Evolutionary conservation across 2,329 filamentous ascomycete genomes (phyloP).

Genomic region (Apiospora koreana): DNA sequence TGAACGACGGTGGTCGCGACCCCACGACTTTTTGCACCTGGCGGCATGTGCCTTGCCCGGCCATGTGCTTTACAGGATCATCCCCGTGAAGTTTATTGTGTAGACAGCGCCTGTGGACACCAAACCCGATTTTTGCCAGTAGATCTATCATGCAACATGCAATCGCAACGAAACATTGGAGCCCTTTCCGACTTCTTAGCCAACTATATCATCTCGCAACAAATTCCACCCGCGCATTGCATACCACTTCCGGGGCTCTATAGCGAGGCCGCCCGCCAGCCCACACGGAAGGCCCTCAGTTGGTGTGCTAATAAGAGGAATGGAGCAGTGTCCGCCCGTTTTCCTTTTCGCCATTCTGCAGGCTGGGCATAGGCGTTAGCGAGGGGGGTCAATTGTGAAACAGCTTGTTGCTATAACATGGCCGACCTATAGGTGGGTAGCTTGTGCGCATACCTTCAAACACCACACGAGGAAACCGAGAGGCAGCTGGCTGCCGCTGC

Average conservation of each 20-base stretch:
- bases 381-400: not conserved
- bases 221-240: slow-evolving; percentile 1
- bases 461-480: not conserved
- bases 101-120: not conserved
- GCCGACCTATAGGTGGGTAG: slow-evolving; percentile 5
- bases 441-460: not conserved
- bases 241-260: not conserved
- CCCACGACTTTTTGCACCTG: not conserved
- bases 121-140: not conserved
- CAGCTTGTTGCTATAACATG: slow-evolving; percentile 5
- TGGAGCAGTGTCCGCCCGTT: not conserved
- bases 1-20: not conserved
- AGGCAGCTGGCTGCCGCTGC: not conserved
- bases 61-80: not conserved
- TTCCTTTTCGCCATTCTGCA: not conserved
- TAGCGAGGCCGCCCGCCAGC: not conserved
- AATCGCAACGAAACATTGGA: not conserved
- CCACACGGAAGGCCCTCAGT: not conserved
- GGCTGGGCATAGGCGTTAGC: not conserved
- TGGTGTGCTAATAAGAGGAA: not conserved
- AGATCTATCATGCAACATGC: slow-evolving; percentile 9
- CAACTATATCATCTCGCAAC: not conserved
- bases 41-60: not conserved
- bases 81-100: not conserved
- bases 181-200: not conserved